Base-by-base conservation (phyloP, 2,329 filamentous ascomycete genomes). In the Fonsecaea multimorphosa region DNA sequence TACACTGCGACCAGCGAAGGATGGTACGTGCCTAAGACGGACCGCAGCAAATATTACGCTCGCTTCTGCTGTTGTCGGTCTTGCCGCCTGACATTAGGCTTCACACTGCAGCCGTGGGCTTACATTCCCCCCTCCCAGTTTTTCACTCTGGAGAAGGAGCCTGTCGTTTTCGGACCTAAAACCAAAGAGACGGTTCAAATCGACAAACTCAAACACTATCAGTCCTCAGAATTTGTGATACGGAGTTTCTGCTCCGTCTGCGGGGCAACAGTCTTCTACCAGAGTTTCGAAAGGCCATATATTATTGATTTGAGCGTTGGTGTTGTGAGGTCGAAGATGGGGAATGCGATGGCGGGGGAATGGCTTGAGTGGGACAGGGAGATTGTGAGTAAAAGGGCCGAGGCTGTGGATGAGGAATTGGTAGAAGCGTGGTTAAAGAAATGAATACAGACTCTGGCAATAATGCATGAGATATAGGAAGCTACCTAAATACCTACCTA, bases 291-390 rank as follows among this genome's bases (percentile, higher is more conserved):
- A 65, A 78, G 87, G 34, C 80, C 84, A 0, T 80, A 82, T 2
- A 73, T 90, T 22, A 80, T 91, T 19, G 87, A 91, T 74, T 82
- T 91, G 9, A 89, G 87, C 66, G 82, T 84, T 7, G 89, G 89
- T 0, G 71, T 89, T 40, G 72, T 90, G 2, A 77, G 79, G 44
- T 81, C 81, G 0, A 68, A 73, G 0, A 79, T 82, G 40, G 86
- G 86, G 0, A 70, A 68, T 65, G 82, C 82, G 0, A 80, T 85
- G 67, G 86, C 83, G 2, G 83, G 87, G 72, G 75, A 75, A 0
- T 89, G 86, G 86, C 70, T 91, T 49, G 81, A 87, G 22, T 92
- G 89, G 89, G 84, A 82, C 73, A 83, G 77, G 3, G 78, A 74
- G 1, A 78, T 85, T 61, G 81, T 89, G 3, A 88, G 86, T 68